phyloP scores from a whole-genome alignment of 495 filamentous ascomycete genomes.

The Paragyromitra xinjiangensis region DNA sequence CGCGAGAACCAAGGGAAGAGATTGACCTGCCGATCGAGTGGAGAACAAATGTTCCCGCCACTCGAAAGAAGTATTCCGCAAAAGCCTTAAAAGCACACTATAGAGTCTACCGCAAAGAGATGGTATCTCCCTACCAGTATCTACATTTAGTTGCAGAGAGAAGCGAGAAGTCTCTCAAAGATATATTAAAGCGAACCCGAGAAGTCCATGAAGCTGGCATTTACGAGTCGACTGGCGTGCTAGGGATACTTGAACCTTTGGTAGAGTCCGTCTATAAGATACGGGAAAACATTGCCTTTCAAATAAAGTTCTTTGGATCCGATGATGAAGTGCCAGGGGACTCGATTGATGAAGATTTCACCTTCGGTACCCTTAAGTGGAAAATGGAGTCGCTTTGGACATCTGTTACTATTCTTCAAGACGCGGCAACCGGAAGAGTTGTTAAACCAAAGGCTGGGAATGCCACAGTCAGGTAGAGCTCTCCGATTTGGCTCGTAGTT shows the following conservation, averaged over 20 bases:
- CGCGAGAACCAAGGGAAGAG: constrained; percentile 2
- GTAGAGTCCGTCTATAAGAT: constrained; percentile 15
- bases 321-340: not conserved
- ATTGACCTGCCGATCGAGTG: constrained; percentile 27
- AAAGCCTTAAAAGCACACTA: constrained; percentile 16
- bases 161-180: not conserved
- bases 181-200: not conserved
- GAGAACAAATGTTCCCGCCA: not conserved
- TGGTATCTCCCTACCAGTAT: constrained; percentile 8
- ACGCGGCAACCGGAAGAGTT: constrained; percentile 8
- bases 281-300: constrained; percentile 11
- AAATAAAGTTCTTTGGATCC: not conserved
- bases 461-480: not conserved
- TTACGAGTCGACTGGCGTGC: not conserved
- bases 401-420: constrained; percentile 29
- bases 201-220: constrained; percentile 12
- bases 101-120: constrained; percentile 8
- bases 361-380: not conserved
- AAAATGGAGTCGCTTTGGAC: constrained; percentile 35
- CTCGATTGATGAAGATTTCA: constrained; percentile 1
- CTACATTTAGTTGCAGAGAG: not conserved
- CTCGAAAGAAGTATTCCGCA: not conserved
- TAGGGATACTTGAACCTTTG: constrained; percentile 10
- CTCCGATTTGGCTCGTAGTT: not conserved
- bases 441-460: not conserved